Percentiles rank a stretch among this genome's conserved stretches.
Evolutionary conservation across 2,329 filamentous ascomycete species (phyloP).

Genomic region (Tolypocladium sp.): DNA sequence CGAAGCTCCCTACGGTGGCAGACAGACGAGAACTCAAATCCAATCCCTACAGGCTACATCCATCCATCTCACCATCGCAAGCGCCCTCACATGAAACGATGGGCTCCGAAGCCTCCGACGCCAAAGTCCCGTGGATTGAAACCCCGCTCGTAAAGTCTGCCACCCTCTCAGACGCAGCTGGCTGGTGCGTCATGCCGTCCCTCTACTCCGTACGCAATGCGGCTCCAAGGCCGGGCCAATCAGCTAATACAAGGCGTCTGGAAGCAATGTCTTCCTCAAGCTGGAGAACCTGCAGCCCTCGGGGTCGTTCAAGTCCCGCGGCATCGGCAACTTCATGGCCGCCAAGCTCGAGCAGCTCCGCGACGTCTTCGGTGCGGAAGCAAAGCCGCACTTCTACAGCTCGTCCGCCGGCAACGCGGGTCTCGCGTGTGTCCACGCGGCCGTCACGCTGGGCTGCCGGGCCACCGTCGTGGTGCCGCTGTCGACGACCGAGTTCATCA

Average conservation of each 20-base stretch:
- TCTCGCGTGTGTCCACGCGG: slow-evolving; percentile 67
- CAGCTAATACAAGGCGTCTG: not conserved
- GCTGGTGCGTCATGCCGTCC: slow-evolving; percentile 7
- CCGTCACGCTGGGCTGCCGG: slow-evolving; percentile 47
- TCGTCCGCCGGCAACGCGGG: slow-evolving; percentile 74
- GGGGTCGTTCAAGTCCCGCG: slow-evolving; percentile 75
- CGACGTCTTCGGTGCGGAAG: slow-evolving; percentile 4
- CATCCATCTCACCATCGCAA: not conserved
- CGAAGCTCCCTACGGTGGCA: too few relatives aligned
- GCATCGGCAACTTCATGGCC: slow-evolving; percentile 63
- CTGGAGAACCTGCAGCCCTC: slow-evolving; percentile 75
- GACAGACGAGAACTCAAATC: too few relatives aligned
- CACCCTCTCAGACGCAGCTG: slow-evolving; percentile 13
- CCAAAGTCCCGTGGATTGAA: slow-evolving; percentile 48
- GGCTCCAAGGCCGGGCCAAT: not conserved
- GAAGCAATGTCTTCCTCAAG: slow-evolving; percentile 69
- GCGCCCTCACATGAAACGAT: not conserved
- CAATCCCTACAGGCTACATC: too few relatives aligned
- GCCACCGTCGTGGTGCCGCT: slow-evolving; percentile 66
- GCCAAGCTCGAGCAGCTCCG: slow-evolving; percentile 23
- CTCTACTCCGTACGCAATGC: too few relatives aligned
- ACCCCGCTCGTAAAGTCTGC: slow-evolving; percentile 60
- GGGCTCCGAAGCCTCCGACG: not conserved
- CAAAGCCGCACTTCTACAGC: slow-evolving; percentile 54
- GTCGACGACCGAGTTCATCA: slow-evolving; percentile 56